Base-by-base conservation (phyloP, 257 asterid species). In the Orobanche coerulescens region DNA sequence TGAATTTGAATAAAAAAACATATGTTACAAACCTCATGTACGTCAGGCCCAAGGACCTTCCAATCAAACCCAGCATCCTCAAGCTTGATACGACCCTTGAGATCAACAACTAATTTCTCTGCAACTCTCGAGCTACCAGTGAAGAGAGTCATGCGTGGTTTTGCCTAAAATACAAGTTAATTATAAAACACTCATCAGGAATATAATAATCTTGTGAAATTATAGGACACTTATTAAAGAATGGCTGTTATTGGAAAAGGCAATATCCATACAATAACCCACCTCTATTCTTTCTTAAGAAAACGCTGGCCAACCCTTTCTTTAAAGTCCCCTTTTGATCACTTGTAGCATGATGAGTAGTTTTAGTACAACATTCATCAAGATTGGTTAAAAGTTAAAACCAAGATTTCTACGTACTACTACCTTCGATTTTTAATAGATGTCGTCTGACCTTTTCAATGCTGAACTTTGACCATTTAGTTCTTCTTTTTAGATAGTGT, bases 51-150 rank as follows among this genome's bases (percentile, higher is more conserved):
- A 58, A 93, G 95, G 71, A 93, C 75, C 82, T 93, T 93, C 99
- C 99, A 93, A 62, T 93, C 96, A 23, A 93, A 93, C 33, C 99
- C 99, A 58, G 96, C 97, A 80, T 93, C 99, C 78, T 93, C 97
- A 34, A 93, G 68, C 68, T 78, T 89, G 74, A 93, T 49, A 55
- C 90, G 86, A 14, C 99, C 99, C 19, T 78, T 79, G 47, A 93
- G 73, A 78, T 93, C 99, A 42, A 69, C 70, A 30, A 94, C 94
- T 68, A 93, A 73, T 73, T 89, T 93, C 66, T 93, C 99, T 8
- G 99, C 97, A 28, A 93, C 88, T 71, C 83, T 86, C 6, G 97
- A 84, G 70, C 97, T 93, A 18, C 96, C 97, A 22, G 97, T 93
- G 70, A 93, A 93, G 68, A 93, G 97, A 43, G 99, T 89, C 99